Conservation (phyloP, 140 eudicot species). For the Ambrosia hybrid region DNA sequence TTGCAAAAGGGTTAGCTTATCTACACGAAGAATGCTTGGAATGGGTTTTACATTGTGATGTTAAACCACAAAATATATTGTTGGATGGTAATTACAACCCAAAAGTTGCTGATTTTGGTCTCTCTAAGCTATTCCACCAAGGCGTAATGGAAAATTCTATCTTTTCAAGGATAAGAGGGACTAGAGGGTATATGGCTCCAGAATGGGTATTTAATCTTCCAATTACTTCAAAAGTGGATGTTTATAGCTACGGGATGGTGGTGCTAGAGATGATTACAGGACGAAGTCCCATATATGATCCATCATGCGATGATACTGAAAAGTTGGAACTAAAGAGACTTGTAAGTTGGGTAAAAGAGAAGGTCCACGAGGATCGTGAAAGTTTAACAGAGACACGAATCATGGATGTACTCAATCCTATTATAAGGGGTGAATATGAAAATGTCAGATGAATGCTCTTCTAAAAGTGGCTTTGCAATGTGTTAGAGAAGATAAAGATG, state of each 20-base stretch:
- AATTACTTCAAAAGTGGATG: conserved; percentile 38
- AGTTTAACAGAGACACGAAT: background rate
- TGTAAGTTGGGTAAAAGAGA: conserved; percentile 29
- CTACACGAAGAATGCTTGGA: background rate
- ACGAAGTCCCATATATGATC: conserved; percentile 21
- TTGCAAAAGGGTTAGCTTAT: conserved; percentile 35
- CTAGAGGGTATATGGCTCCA: background rate
- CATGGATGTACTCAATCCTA: background rate
- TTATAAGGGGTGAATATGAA: conserved; percentile 9
- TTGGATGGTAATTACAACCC: background rate
- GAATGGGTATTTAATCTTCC: conserved; percentile 18
- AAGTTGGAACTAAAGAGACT: conserved; percentile 16
- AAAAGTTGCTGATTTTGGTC: background rate
- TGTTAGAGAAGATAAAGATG: conserved; percentile 22
- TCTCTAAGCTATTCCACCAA: background rate
- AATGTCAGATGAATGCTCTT: background rate
- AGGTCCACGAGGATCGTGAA: background rate
- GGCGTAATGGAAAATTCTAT: background rate
- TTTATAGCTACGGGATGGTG: conserved; percentile 35
- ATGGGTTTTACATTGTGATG: background rate
- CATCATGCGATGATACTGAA: background rate
- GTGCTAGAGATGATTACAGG: conserved; percentile 35
- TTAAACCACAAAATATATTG: background rate
- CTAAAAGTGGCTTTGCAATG: conserved; percentile 25
- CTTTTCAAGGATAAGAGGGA: conserved; percentile 3